Conservation (phyloP, 2,329 filamentous ascomycete genomes). For the Apiospora marii region DNA sequence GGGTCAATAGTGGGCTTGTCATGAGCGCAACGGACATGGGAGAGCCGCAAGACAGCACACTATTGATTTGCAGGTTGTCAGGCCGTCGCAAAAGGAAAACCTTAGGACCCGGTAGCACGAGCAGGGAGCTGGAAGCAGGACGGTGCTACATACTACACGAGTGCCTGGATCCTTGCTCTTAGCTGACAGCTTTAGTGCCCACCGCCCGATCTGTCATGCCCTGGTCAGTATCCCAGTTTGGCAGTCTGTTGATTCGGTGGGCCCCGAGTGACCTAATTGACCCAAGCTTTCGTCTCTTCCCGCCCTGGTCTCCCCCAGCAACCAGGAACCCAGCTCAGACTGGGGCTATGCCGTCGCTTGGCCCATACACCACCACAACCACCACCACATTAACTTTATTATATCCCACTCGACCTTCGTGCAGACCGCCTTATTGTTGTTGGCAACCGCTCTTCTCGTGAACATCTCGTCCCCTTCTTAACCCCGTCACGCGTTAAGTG, state of each 20-base stretch:
- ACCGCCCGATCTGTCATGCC: conserved; percentile 7
- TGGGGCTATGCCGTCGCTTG: conserved; percentile 7
- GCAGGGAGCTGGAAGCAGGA: neutral
- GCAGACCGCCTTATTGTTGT: conserved; percentile 15
- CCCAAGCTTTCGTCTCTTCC: neutral
- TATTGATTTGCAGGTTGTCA: conserved; percentile 20
- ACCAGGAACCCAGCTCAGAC: neutral
- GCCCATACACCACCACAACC: neutral
- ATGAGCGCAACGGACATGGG: neutral
- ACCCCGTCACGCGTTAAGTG: neutral
- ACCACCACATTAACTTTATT: conserved; percentile 11
- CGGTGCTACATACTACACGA: neutral
- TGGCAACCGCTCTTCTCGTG: neutral
- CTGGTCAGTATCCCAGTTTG: conserved; percentile 3
- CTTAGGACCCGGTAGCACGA: neutral
- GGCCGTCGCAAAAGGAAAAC: conserved; percentile 7
- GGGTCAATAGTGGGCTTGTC: neutral
- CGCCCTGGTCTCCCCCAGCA: conserved; percentile 1
- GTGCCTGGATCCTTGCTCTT: neutral
- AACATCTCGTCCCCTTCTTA: neutral
- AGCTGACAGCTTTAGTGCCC: neutral
- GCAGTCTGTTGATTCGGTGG: conserved; percentile 17
- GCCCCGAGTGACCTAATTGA: conserved; percentile 3
- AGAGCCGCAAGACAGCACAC: conserved; percentile 12
- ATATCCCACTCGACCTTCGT: conserved; percentile 7